Base-by-base conservation (phyloP, 2,329 filamentous ascomycete genomes). In the Beauveria sp. region DNA sequence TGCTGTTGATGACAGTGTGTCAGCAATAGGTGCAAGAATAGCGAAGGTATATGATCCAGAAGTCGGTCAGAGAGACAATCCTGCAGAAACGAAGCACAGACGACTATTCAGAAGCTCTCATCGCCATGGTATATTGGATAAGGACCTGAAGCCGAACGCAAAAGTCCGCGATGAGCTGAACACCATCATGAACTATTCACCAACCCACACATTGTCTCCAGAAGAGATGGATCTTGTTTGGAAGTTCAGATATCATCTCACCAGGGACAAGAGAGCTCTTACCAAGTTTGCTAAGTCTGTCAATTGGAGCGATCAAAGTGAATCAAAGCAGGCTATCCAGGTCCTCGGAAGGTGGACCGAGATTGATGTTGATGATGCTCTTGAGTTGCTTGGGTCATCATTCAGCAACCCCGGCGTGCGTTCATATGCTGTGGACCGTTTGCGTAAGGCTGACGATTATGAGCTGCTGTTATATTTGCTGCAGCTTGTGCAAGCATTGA, bases 211-310 rank as follows among this genome's bases (percentile, higher is more conserved):
- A 53, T 80, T 99, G 26, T 91, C 86, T 1, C 85, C 91, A 0
- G 92, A 97, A 71, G 94, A 99, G 73, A 96, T 96, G 70, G 94
- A 99, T 73, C 81, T 97, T 56, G 86, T 99, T 22, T 99, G 96
- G 96, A 94, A 96, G 68, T 99, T 97, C 76, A 84, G 94, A 62
- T 96, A 97, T 73, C 93, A 97, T 72, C 76, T 99, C 24, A 94
- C 92, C 1, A 84, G 92, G 61, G 92, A 99, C 72, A 99, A 99
- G 74, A 81, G 89, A 68, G 90, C 93, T 2, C 79, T 97, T 62
- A 99, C 93, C 40, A 99, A 99, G 69, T 96, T 99, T 67, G 91
- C 97, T 72, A 99, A 97, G 73, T 97, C 93, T 0, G 93, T 97
- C 44, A 92, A 96, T 66, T 99, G 94, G 93, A 85, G 84, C 55